phyloP scores from a whole-genome alignment of 768 basidiomycete genomes.

The Dictyophora rubrovolvata region DNA sequence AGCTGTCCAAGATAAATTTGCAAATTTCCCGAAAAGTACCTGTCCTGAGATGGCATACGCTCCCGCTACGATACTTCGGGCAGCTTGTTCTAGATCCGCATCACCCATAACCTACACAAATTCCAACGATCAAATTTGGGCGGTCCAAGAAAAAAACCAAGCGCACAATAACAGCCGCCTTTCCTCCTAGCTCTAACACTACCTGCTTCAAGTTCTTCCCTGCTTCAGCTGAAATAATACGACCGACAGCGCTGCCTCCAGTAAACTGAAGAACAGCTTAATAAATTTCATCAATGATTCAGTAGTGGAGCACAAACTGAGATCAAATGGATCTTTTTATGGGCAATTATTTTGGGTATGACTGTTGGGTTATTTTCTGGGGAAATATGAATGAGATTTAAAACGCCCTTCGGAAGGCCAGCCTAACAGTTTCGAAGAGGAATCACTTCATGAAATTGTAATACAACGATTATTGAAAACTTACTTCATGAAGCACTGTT shows the following conservation, averaged over 20 bases:
- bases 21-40: background rate
- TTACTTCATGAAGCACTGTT: constrained; percentile 31
- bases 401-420: constrained; percentile 50
- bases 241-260: constrained; percentile 43
- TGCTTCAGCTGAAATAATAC: constrained; percentile 41
- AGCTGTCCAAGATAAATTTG: background rate
- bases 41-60: constrained; percentile 36
- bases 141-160: background rate
- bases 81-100: constrained; percentile 43
- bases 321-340: constrained; percentile 15
- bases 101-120: constrained; percentile 35
- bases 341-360: constrained; percentile 43
- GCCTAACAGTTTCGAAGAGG: constrained; percentile 25
- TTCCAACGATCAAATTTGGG: background rate
- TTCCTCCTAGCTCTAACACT: constrained; percentile 47
- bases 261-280: constrained; percentile 32
- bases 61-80: constrained; percentile 36
- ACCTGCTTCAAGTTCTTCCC: constrained; percentile 49
- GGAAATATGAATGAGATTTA: constrained; percentile 45
- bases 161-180: constrained; percentile 40
- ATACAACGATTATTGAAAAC: background rate
- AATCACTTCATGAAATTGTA: too few relatives aligned
- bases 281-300: background rate
- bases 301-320: background rate
- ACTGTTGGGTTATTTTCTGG: constrained; percentile 32